Evolutionary conservation across 2,329 filamentous ascomycete species (phyloP).

Genomic region (Aspergillus sclerotialis): DNA sequence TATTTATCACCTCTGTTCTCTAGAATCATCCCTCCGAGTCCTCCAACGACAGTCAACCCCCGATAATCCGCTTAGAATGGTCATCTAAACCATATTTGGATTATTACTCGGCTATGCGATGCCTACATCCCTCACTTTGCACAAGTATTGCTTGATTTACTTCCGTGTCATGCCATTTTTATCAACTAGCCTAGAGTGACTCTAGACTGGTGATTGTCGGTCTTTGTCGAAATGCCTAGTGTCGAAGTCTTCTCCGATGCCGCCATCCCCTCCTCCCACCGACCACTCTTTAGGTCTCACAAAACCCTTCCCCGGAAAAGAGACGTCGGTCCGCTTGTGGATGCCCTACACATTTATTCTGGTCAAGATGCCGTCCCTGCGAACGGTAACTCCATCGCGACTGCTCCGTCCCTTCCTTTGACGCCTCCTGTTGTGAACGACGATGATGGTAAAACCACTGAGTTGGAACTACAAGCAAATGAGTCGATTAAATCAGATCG

Average conservation of each 20-base stretch:
- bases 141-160: slow-evolving; percentile 4
- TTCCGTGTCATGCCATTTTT: slow-evolving; percentile 1
- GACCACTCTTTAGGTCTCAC: slow-evolving; percentile 31
- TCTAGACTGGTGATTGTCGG: neutral
- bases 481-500: slow-evolving; percentile 18
- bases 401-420: slow-evolving; percentile 27
- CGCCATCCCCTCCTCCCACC: slow-evolving; percentile 21
- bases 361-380: slow-evolving; percentile 16
- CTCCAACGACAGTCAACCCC: too few relatives aligned
- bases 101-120: slow-evolving; percentile 1
- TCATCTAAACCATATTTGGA: too few relatives aligned
- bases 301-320: slow-evolving; percentile 33
- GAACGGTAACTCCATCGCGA: slow-evolving; percentile 13
- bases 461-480: slow-evolving; percentile 16
- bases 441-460: slow-evolving; percentile 14
- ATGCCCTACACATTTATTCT: slow-evolving; percentile 17
- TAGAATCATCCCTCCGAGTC: too few relatives aligned
- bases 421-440: slow-evolving; percentile 29
- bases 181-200: too few relatives aligned
- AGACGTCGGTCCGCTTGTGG: slow-evolving; percentile 17
- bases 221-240: slow-evolving; percentile 21
- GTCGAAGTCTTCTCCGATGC: slow-evolving; percentile 21
- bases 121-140: neutral
- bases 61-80: too few relatives aligned
- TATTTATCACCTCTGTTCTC: too few relatives aligned